These are phyloP conservation scores for Tolypocladium tundrense DNA, from an alignment of 2,329 filamentous ascomycete species.

Conservation along the genomic window DNA sequence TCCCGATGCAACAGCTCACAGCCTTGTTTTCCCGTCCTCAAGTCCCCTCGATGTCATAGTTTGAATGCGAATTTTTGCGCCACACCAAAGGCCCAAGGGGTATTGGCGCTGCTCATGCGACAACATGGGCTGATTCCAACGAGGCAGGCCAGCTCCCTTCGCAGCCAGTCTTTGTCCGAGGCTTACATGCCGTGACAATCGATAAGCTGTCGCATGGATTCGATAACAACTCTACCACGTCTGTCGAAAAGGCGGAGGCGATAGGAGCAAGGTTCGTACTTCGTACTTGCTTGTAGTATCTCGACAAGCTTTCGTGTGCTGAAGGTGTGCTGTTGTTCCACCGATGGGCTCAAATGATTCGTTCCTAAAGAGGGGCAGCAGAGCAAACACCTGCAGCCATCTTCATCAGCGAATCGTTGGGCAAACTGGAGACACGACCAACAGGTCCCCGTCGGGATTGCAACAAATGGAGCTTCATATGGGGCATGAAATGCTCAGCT, in stretches of 20 bases:
- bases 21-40: neutral
- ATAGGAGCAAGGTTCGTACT: neutral
- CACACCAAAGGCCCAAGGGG: neutral
- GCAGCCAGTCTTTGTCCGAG: neutral
- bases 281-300: neutral
- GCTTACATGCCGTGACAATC: neutral
- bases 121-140: neutral
- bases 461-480: neutral
- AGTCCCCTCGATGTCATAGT: neutral
- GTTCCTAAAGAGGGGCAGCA: neutral
- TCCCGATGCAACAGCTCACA: neutral
- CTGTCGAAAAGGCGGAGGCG: neutral
- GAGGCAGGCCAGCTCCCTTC: neutral
- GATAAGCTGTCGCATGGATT: neutral
- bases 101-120: neutral
- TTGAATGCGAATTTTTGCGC: neutral
- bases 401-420: too few relatives aligned
- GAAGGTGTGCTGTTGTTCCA: neutral
- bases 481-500: neutral
- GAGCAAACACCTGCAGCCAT: neutral
- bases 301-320: neutral
- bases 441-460: too few relatives aligned
- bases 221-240: neutral
- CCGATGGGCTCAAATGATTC: neutral
- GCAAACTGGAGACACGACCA: too few relatives aligned